phyloP scores from a whole-genome alignment of 768 basidiomycete species.

The Suillus sp. region DNA sequence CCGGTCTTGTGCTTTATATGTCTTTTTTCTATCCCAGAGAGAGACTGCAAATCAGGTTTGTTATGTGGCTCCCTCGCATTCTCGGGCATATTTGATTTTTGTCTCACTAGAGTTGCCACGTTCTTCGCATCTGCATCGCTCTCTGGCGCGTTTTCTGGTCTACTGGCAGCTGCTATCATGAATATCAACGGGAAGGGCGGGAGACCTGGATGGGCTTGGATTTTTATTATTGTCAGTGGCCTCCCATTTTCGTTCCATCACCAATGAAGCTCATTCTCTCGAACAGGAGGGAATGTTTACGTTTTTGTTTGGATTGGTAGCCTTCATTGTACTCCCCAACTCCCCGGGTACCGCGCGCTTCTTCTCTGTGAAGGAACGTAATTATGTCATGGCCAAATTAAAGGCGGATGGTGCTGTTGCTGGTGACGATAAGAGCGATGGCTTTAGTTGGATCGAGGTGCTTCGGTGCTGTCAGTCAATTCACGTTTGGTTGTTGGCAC shows the following conservation, averaged over 20 bases:
- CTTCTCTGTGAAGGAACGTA: conserved; percentile 51
- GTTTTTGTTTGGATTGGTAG: conserved; percentile 51
- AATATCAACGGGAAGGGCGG: conserved; percentile 55
- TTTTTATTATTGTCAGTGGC: conserved; percentile 49
- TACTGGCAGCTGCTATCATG: conserved; percentile 62
- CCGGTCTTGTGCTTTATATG: conserved; percentile 58
- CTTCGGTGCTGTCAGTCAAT: conserved; percentile 47
- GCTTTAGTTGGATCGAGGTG: conserved; percentile 62
- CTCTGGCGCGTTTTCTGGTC: conserved; percentile 63
- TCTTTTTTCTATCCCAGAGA: conserved; percentile 48
- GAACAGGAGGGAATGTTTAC: conserved; percentile 63
- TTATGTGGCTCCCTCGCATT: neutral
- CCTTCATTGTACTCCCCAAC: conserved; percentile 52
- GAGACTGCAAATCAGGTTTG: conserved; percentile 28
- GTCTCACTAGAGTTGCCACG: conserved; percentile 35
- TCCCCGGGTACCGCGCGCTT: conserved; percentile 49
- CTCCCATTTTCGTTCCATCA: neutral
- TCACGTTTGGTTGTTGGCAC: conserved; percentile 54
- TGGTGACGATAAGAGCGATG: conserved; percentile 44
- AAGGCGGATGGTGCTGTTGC: conserved; percentile 34
- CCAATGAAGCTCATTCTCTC: neutral
- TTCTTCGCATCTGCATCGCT: conserved; percentile 50
- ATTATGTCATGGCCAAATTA: conserved; percentile 40
- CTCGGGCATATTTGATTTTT: conserved; percentile 13
- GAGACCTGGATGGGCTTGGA: conserved; percentile 63